phyloP scores from a whole-genome alignment of 1,284 basidiomycete genomes.

The Cryptococcus depauperatus region DNA sequence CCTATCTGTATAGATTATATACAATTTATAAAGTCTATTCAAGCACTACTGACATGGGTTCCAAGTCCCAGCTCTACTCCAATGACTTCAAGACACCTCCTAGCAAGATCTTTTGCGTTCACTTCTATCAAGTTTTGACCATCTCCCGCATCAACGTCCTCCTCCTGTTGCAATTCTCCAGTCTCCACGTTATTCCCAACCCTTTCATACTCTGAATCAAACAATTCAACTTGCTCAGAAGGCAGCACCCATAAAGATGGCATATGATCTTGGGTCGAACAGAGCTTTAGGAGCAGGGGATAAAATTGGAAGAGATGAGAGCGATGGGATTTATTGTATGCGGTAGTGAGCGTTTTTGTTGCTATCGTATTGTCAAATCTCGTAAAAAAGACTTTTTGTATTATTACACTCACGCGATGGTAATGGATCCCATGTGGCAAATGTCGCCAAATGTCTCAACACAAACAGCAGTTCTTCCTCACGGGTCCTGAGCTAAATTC shows the following conservation, averaged over 20 bases:
- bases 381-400: not conserved
- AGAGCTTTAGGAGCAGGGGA: conserved; percentile 65
- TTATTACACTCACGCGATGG: conserved; percentile 1
- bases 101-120: conserved; percentile 59
- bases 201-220: conserved; percentile 5
- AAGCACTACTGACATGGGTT: not conserved
- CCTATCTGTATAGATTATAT: too few species aligned
- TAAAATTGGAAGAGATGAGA: conserved; percentile 83
- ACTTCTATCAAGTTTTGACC: conserved; percentile 48
- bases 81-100: conserved; percentile 60
- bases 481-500: conserved; percentile 58
- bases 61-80: conserved; percentile 51
- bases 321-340: conserved; percentile 57
- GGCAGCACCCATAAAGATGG: conserved; percentile 59
- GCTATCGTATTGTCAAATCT: conserved; percentile 17
- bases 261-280: conserved; percentile 56
- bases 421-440: conserved; percentile 42
- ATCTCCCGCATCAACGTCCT: conserved; percentile 31
- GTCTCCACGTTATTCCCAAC: not conserved
- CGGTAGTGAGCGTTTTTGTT: conserved; percentile 48
- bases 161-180: conserved; percentile 11
- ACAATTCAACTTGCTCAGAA: conserved; percentile 25
- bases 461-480: conserved; percentile 87
- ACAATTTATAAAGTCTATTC: too few species aligned
- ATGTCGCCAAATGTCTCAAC: conserved; percentile 61